Evolutionary conservation across 257 asterid species (phyloP), one percentile per base, ranked within the genome.

Genomic region (Lithospermum erythrorhizon): DNA sequence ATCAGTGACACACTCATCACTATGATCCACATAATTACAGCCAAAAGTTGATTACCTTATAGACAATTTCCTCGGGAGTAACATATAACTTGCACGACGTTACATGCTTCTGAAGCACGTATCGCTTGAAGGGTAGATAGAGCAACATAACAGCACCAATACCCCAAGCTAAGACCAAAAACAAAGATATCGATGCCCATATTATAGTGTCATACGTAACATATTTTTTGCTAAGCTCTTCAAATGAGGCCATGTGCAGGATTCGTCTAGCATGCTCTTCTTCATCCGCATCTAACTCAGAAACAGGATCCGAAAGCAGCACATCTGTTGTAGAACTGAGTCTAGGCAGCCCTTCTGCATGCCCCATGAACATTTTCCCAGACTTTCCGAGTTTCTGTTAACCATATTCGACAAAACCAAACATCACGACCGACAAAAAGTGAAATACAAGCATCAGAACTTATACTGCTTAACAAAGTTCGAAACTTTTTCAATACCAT

Each of bases 101-200:
- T 59, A 81, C 73, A 66, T 83, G 93, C 75, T 81, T 86, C 73
- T 72, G 65, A 65, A 86, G 87, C 70, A 86, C 87, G 61, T 83
- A 86, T 78, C 93, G 71, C 71, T 69, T 75, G 54, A 54, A 72
- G 54, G 95, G 95, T 69, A 81, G 64, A 65, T 83, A 86, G 30
- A 86, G 81, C 68, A 86, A 74, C 89, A 86, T 76, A 63, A 86
- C 52, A 23, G 82, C 74, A 68, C 95, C 95, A 59, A 86, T 47
- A 6, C 93, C 93, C 87, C 95, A 83, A 45, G 95, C 93, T 68
- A 86, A 70, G 68, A 86, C 81, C 67, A 86, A 85, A 62, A 83
- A 59, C 53, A 78, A 64, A 22, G 95, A 86, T 79, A 86, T 78
- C 32, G 78, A 81, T 41, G 82, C 74, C 93, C 95, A 86, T 64